These are phyloP conservation scores for Neophaeococcomyces mojaviensis DNA, from an alignment of 2,329 filamentous ascomycete genomes.

Conservation along the genomic window DNA sequence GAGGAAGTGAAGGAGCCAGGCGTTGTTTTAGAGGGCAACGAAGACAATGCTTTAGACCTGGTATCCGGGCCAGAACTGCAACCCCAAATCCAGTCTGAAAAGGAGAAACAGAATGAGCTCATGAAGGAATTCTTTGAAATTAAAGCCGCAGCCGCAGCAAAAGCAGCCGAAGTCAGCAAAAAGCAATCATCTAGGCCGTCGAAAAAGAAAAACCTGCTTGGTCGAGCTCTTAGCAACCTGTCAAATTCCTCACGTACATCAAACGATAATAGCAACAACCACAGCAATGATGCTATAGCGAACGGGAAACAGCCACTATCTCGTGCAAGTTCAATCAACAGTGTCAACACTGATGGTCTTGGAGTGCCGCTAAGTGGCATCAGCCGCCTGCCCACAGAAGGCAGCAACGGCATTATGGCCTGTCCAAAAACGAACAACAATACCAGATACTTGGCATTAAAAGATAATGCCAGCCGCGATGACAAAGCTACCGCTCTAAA, in stretches of 20 bases:
- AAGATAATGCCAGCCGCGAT: conserved; percentile 25
- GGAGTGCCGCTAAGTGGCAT: conserved; percentile 23
- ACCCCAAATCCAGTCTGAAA: neutral
- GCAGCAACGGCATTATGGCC: conserved; percentile 5
- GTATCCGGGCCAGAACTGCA: neutral
- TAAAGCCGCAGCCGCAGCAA: conserved; percentile 10
- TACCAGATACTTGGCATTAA: conserved; percentile 16
- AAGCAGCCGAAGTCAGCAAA: neutral
- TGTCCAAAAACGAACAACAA: conserved; percentile 10
- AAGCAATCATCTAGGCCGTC: conserved; percentile 7
- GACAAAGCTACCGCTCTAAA: conserved; percentile 26
- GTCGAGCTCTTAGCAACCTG: conserved; percentile 35
- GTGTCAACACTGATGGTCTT: conserved; percentile 34
- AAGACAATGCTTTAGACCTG: neutral
- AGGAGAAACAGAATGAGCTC: neutral
- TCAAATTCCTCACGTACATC: conserved; percentile 32
- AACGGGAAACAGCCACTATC: conserved; percentile 24
- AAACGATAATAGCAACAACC: conserved; percentile 1
- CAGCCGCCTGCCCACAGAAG: conserved; percentile 20
- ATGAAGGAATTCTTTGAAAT: conserved; percentile 4
- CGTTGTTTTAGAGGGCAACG: neutral
- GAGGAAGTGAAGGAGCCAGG: neutral
- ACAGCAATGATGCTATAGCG: neutral
- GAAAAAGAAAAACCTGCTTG: conserved; percentile 32
- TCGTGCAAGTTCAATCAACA: conserved; percentile 44